phyloP scores from a whole-genome alignment of 208 protist genomes.

The Herpetomonas samuelpessoai region DNA sequence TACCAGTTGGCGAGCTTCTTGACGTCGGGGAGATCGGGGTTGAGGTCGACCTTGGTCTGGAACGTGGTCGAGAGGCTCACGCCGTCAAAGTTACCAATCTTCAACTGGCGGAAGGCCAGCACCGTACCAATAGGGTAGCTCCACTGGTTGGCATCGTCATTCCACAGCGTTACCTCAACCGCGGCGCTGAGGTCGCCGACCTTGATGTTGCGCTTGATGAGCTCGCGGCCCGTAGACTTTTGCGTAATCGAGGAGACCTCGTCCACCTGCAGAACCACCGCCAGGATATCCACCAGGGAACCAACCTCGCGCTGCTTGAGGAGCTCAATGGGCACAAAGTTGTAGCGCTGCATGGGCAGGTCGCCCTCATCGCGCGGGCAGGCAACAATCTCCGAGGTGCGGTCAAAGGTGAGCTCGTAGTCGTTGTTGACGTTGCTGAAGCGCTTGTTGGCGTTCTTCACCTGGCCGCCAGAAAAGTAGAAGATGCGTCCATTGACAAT shows the following conservation, averaged over 20 bases:
- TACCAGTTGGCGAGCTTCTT: conserved; percentile 88
- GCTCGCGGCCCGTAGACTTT: conserved; percentile 77
- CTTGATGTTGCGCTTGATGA: conserved; percentile 81
- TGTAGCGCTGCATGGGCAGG: conserved; percentile 82
- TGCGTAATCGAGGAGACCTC: conserved; percentile 72
- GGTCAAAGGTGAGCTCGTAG: conserved; percentile 92
- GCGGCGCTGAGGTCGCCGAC: conserved; percentile 75
- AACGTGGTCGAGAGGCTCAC: conserved; percentile 81
- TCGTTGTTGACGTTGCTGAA: conserved; percentile 94
- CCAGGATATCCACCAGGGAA: conserved; percentile 81
- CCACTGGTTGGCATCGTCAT: conserved; percentile 82
- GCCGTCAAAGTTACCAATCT: conserved; percentile 84
- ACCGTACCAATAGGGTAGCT: conserved; percentile 56
- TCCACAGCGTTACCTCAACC: conserved; percentile 90
- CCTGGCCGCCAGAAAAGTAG: conserved; percentile 89
- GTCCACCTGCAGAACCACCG: conserved; percentile 74
- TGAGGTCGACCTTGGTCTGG: conserved; percentile 82
- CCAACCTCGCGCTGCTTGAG: conserved; percentile 88
- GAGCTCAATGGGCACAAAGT: conserved; percentile 86
- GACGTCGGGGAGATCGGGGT: conserved; percentile 75
- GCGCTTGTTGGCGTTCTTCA: conserved; percentile 90
- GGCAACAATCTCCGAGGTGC: conserved; percentile 68
- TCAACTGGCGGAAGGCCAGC: conserved; percentile 79
- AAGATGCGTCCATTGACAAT: conserved; percentile 88
- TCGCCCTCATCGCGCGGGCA: conserved; percentile 49